Conservation (phyloP, 23 red algal species). For the Gracilaria vermiculophylla region DNA sequence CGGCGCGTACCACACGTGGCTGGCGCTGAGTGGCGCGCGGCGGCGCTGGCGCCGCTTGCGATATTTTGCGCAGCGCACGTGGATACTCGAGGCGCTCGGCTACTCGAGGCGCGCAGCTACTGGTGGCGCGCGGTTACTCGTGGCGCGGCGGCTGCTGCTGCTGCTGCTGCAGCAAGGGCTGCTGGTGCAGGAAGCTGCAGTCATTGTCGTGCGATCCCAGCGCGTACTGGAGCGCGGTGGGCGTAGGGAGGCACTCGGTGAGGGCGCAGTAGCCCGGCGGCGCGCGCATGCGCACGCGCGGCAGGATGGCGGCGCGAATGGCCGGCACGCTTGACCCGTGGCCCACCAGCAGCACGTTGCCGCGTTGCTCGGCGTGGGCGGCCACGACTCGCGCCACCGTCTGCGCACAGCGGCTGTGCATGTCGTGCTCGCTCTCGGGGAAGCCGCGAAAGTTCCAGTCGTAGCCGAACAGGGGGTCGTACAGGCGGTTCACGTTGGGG, state of each 20-base stretch:
- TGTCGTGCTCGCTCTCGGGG: not conserved
- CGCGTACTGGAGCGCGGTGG: not conserved
- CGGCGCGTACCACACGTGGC: not conserved
- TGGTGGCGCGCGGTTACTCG: too few relatives aligned
- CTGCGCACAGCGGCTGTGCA: not conserved
- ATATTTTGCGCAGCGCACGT: too few relatives aligned
- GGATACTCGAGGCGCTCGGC: too few relatives aligned
- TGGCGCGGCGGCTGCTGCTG: too few relatives aligned
- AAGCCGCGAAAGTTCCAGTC: conserved; percentile 36
- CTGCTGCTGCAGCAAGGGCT: too few relatives aligned
- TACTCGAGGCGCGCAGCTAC: too few relatives aligned
- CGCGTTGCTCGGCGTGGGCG: not conserved
- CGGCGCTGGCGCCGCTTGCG: too few relatives aligned
- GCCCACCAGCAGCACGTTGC: conserved; percentile 55
- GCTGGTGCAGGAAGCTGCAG: not conserved
- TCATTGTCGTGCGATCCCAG: not conserved
- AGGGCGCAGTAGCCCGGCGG: not conserved
- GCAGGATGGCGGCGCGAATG: not conserved
- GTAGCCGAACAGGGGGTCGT: not conserved
- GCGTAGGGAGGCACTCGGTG: not conserved
- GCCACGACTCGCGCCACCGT: not conserved
- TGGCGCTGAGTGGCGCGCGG: too few relatives aligned
- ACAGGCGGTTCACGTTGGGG: not conserved
- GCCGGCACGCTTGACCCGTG: conserved; percentile 23
- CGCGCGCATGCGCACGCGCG: not conserved